phyloP scores from a whole-genome alignment of 1,284 basidiomycete genomes.

The Cerioporus squamosus region DNA sequence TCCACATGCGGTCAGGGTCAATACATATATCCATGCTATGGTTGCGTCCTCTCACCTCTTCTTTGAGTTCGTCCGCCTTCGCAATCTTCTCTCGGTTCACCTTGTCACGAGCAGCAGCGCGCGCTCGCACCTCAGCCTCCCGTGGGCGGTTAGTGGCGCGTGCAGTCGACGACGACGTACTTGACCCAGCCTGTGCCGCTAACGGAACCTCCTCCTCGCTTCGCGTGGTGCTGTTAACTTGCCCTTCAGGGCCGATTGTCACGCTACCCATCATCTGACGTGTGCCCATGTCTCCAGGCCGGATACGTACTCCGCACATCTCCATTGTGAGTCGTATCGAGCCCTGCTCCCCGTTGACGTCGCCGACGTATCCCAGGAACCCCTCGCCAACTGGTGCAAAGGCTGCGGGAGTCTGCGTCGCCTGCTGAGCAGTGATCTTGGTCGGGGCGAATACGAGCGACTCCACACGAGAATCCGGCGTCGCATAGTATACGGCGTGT shows the following conservation, averaged over 20 bases:
- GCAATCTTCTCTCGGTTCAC: constrained; percentile 4
- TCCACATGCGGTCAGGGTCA: neutral
- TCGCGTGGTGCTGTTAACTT: neutral
- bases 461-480: constrained; percentile 14
- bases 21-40: no score
- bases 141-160: neutral
- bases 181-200: neutral
- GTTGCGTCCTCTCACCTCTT: neutral
- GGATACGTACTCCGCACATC: constrained; percentile 24
- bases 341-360: constrained; percentile 27
- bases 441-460: constrained; percentile 11
- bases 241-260: neutral
- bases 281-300: constrained; percentile 21
- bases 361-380: constrained; percentile 25
- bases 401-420: constrained; percentile 23
- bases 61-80: constrained; percentile 12
- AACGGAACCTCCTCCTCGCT: constrained; percentile 8
- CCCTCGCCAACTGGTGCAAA: constrained; percentile 22
- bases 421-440: constrained; percentile 5
- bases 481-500: constrained; percentile 22
- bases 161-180: no score
- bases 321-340: constrained; percentile 21
- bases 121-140: constrained; percentile 16
- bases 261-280: neutral
- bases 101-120: constrained; percentile 10